These are phyloP conservation scores for Mycena haematopus DNA, from an alignment of 768 basidiomycete species.

Conservation along the genomic window DNA sequence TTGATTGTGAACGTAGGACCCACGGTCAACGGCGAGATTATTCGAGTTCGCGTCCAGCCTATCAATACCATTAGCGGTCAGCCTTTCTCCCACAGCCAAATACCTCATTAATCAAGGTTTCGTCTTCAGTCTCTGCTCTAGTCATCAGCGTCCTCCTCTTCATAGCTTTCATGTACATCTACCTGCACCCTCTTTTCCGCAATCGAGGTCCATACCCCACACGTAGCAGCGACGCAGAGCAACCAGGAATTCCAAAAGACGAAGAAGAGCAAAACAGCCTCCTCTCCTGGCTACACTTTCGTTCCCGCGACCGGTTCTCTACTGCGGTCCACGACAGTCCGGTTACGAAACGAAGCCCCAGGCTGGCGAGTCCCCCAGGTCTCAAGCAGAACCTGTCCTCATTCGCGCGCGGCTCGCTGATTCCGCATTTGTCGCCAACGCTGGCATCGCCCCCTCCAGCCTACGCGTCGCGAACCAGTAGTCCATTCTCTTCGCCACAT, in stretches of 20 bases:
- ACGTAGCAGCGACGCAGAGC: constrained; percentile 15
- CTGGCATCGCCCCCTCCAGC: constrained; percentile 28
- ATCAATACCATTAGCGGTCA: constrained; percentile 30
- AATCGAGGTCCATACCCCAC: constrained; percentile 7
- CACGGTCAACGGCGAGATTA: constrained; percentile 28
- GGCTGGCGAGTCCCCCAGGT: constrained; percentile 10
- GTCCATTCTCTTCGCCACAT: not conserved
- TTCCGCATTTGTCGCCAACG: constrained; percentile 25
- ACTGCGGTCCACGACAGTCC: constrained; percentile 20
- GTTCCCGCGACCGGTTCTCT: constrained; percentile 38
- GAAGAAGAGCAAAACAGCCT: constrained; percentile 31
- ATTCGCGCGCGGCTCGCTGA: constrained; percentile 27
- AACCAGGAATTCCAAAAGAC: constrained; percentile 23
- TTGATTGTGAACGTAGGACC: constrained; percentile 27
- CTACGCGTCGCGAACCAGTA: constrained; percentile 27
- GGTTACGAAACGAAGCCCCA: constrained; percentile 1
- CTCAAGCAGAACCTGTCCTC: constrained; percentile 22
- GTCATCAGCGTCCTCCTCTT: constrained; percentile 34
- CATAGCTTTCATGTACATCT: constrained; percentile 34
- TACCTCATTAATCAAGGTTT: not conserved
- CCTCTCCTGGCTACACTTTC: constrained; percentile 36
- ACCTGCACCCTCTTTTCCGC: constrained; percentile 33
- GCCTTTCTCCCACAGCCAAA: not conserved
- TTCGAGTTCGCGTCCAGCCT: constrained; percentile 29
- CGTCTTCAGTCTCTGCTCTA: constrained; percentile 33